These are phyloP conservation scores for Botryotinia globosa DNA, from an alignment of 2,329 filamentous ascomycete species.

Conservation along the genomic window DNA sequence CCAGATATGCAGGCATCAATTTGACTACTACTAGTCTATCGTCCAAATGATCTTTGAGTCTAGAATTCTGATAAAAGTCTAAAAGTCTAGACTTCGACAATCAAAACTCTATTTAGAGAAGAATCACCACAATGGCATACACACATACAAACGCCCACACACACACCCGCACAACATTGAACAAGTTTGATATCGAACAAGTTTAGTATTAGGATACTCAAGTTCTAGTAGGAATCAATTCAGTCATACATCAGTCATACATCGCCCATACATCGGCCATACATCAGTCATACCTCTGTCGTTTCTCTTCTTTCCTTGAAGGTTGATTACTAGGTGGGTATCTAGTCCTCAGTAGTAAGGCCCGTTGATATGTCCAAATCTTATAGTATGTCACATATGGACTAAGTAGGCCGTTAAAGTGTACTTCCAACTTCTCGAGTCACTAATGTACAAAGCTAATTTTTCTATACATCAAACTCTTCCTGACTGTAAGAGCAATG, in stretches of 20 bases:
- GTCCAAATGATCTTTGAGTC: background rate
- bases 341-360: background rate
- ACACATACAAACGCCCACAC: background rate
- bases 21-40: background rate
- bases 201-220: background rate
- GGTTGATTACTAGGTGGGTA: background rate
- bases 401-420: background rate
- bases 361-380: background rate
- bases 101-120: background rate
- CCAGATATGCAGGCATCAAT: no score
- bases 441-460: background rate
- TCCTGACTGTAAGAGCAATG: background rate
- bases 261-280: background rate
- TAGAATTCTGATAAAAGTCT: background rate
- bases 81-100: background rate
- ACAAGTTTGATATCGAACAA: background rate
- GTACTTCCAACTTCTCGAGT: background rate
- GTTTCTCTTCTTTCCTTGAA: background rate
- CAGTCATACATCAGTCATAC: background rate
- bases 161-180: background rate
- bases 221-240: background rate
- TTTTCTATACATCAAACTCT: background rate
- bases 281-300: background rate
- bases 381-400: background rate
- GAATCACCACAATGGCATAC: background rate